Conservation (phyloP, 148 eudicot species). For the Dysphania ambrosioides region DNA sequence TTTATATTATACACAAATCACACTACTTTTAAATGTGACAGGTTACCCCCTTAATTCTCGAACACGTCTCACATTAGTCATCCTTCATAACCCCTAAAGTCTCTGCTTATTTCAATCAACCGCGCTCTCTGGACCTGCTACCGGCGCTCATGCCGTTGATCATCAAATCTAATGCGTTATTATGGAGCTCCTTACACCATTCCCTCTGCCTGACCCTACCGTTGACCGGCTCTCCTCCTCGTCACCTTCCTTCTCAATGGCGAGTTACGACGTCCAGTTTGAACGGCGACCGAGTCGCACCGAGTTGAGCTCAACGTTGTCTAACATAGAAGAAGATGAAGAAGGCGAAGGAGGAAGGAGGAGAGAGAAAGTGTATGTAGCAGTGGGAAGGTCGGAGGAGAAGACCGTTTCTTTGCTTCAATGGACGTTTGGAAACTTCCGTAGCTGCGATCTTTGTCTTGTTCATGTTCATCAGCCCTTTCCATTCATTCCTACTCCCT, state of each 20-base stretch:
- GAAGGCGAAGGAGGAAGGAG: conserved; percentile 26
- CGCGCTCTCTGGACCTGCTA: not conserved
- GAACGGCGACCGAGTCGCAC: conserved; percentile 17
- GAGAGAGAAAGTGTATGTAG: conserved; percentile 54
- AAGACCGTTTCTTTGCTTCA: conserved; percentile 48
- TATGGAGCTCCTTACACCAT: conserved; percentile 35
- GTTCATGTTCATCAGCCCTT: conserved; percentile 89
- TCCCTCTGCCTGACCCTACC: too few relatives aligned
- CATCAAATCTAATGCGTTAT: not conserved
- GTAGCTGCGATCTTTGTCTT: conserved; percentile 39
- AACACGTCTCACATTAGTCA: not conserved
- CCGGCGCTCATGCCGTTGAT: conserved; percentile 19
- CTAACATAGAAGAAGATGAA: conserved; percentile 31
- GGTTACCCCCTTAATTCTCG: not conserved
- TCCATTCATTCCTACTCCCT: conserved; percentile 64
- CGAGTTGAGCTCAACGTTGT: conserved; percentile 22
- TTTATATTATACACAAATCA: too few relatives aligned
- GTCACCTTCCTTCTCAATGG: conserved; percentile 33
- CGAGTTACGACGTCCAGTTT: conserved; percentile 27
- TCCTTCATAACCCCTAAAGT: not conserved
- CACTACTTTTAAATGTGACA: too few relatives aligned
- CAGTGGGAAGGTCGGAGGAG: conserved; percentile 56
- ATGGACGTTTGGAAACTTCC: conserved; percentile 51
- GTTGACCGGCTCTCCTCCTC: conserved; percentile 30
- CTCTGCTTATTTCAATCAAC: not conserved